Evolutionary conservation across 345 rosid species (phyloP), one percentile per base, ranked within the genome.

Genomic region (Viola odorata): DNA sequence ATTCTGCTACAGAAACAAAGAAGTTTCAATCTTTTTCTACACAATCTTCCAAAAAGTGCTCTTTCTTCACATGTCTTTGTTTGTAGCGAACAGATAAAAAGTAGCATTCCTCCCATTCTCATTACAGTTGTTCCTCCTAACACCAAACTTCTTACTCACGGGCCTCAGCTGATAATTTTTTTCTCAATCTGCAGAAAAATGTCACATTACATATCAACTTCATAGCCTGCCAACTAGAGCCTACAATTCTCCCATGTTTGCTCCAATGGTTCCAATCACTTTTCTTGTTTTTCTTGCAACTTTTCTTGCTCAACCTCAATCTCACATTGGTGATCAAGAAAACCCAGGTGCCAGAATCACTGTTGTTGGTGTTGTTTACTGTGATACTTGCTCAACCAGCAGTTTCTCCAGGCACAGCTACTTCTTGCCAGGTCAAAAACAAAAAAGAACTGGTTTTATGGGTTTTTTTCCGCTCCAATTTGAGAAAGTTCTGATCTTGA

Each of bases 61-160:
- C 32, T n/a, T 57, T 73, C 76, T 80, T 89, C 95, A 89, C 95
- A 85, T 89, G 96, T 81, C 86, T 81, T 84, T 89, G 96, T 89
- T 75, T 72, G 76, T 80, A 83, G 85, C 69, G 87, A 66, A 77
- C 64, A 50, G 58, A 74, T 62, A 71, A 78, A 60, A 73, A 23
- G 32, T 23, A 23, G 65, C 62, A 58, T 58, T 65, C 62, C 32
- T 60, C 32, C 7, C 53, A 52, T 37, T 57, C 74, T 53, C 60
- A 23, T 67, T 45, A 58, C 83, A 55, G 77, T 82, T 82, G 78
- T 75, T 73, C 78, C 79, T 69, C 78, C 79, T 69, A 57, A 64
- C 77, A 77, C 73, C 79, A 73, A 71, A 58, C 56, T 63, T 0
- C 32, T 23, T 23, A 72, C 74, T 90, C 97, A 90, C 95, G 95